These are phyloP conservation scores for Candida wancherniae DNA, from an alignment of 805 yeast species.

Conservation along the genomic window DNA sequence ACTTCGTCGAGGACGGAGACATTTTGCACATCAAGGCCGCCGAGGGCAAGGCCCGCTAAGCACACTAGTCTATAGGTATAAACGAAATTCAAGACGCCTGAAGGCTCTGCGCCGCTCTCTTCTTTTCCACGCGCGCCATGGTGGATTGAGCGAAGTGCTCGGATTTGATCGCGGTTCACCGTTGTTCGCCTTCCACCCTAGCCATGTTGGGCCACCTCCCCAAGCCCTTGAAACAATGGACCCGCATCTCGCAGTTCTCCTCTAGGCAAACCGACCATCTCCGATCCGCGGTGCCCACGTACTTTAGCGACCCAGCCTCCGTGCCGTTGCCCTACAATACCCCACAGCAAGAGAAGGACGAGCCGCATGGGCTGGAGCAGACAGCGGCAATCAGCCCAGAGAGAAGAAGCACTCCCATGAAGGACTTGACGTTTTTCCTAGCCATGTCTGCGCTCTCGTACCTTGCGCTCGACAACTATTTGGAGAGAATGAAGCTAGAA, in stretches of 20 bases:
- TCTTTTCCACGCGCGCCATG: too few species aligned
- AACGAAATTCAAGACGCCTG: too few species aligned
- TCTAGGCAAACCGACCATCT: too few species aligned
- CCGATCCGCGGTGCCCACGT: too few species aligned
- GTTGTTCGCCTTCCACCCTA: too few species aligned
- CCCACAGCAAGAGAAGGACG: not conserved
- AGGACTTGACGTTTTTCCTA: conserved; percentile 38
- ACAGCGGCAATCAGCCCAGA: not conserved
- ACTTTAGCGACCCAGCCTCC: conserved; percentile 10
- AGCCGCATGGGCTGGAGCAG: not conserved
- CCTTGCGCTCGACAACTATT: conserved; percentile 50
- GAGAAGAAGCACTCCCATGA: conserved; percentile 6
- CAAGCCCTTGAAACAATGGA: too few species aligned
- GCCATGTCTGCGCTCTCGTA: conserved; percentile 43
- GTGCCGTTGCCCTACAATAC: conserved; percentile 8
- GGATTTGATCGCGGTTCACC: too few species aligned
- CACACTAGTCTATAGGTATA: too few species aligned
- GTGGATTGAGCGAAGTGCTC: too few species aligned
- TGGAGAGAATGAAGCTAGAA: conserved; percentile 34
- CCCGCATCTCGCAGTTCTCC: too few species aligned
- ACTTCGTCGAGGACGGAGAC: conserved; percentile 94
- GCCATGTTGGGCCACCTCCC: too few species aligned
- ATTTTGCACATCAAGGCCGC: conserved; percentile 90
- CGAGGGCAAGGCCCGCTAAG: conserved; percentile 71
- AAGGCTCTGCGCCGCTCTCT: too few species aligned